phyloP scores from a whole-genome alignment of 2,329 filamentous ascomycete genomes.

The Coleophoma crateriformis region DNA sequence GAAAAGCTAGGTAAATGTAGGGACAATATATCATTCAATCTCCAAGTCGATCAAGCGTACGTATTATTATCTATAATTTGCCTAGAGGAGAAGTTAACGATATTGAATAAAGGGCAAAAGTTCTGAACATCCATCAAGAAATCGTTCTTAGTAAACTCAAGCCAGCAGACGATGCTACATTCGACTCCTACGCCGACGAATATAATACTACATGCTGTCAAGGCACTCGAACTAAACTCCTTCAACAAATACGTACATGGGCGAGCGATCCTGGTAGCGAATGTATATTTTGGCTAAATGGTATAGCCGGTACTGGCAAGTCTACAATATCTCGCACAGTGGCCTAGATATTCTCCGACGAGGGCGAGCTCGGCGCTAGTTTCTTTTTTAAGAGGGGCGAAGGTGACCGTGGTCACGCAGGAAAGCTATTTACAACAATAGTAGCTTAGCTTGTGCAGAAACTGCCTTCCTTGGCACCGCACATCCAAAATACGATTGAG shows the following conservation, averaged over 20 bases:
- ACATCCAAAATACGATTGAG: constrained; percentile 25
- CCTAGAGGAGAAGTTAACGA: no score
- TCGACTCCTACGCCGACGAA: constrained; percentile 14
- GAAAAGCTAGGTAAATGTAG: no score
- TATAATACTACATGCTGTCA: constrained; percentile 18
- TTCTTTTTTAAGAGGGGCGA: constrained; percentile 12
- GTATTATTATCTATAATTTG: no score
- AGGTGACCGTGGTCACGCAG: constrained; percentile 28
- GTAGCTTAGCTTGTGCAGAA: constrained; percentile 25
- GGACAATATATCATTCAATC: no score
- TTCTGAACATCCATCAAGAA: no score
- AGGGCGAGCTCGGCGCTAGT: constrained; percentile 5
- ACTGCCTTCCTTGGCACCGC: constrained; percentile 22
- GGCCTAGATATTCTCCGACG: constrained; percentile 3
- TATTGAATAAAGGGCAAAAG: no score
- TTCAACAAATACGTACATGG: constrained; percentile 18
- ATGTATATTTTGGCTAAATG: constrained; percentile 28
- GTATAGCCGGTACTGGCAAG: constrained; percentile 20
- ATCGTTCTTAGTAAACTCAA: not conserved
- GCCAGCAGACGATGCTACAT: constrained; percentile 9
- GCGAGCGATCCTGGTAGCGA: constrained; percentile 4
- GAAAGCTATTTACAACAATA: constrained; percentile 35
- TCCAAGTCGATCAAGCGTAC: no score
- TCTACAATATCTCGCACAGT: constrained; percentile 8
- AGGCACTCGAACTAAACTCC: constrained; percentile 18